These are phyloP conservation scores for Kandelia obovata DNA, from an alignment of 345 rosid genomes.

Conservation along the genomic window DNA sequence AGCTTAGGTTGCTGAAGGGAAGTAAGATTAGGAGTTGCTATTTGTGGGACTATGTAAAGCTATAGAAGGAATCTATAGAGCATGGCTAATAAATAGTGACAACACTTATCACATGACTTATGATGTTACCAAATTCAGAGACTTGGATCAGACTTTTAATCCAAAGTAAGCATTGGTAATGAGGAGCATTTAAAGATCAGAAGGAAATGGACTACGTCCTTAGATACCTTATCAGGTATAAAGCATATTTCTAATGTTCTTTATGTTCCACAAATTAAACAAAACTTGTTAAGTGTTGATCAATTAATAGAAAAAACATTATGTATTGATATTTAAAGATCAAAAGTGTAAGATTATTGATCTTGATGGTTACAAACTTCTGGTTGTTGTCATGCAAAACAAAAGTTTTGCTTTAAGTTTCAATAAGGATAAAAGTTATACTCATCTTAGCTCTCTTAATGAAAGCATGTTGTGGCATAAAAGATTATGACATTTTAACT, in stretches of 20 bases:
- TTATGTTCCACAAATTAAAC: too few relatives aligned
- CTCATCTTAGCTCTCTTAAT: not conserved
- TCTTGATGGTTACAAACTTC: too few relatives aligned
- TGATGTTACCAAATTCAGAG: not conserved
- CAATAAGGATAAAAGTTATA: too few relatives aligned
- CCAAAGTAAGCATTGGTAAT: too few relatives aligned
- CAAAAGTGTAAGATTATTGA: not conserved
- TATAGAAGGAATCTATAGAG: too few relatives aligned
- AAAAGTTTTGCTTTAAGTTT: too few relatives aligned
- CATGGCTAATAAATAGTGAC: not conserved
- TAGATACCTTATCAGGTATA: too few relatives aligned
- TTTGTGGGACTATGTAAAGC: not conserved
- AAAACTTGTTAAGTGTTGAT: too few relatives aligned
- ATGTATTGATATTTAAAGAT: too few relatives aligned
- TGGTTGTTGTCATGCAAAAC: not conserved
- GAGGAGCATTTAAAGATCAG: too few relatives aligned
- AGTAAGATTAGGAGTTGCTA: not conserved
- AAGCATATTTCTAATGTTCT: too few relatives aligned
- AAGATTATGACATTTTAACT: not conserved
- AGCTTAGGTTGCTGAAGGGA: not conserved
- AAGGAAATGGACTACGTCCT: rapidly evolving
- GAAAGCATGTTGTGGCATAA: not conserved
- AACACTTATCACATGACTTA: not conserved
- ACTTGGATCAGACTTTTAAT: not conserved
- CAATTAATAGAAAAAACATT: too few relatives aligned